Base-by-base conservation (phyloP, 1,284 basidiomycete species). In the Ustilago hordei region DNA sequence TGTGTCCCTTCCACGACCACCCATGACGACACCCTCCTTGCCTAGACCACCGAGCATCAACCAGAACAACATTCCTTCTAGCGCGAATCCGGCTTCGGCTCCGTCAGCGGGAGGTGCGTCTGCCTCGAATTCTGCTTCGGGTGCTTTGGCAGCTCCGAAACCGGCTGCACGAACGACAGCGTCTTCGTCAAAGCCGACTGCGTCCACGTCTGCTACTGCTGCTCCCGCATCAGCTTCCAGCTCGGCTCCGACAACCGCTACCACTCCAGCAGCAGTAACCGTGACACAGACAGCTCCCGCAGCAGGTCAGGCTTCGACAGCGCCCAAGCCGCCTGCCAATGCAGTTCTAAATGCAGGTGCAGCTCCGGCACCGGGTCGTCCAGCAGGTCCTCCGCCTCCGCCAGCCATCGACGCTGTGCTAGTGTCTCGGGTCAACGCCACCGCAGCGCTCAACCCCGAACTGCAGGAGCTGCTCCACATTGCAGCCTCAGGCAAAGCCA, bases 401-500 rank as follows among this genome's bases (percentile, higher is more conserved):
- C 77, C 77, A 11, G 77, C 77, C 35, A 78, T 81, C 55, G 79
- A 79, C 34, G 78, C 80, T 34, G 69, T 78, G 8, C 47, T 81
- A 19, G 78, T 81, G 12, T 78, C 74, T 12, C 69, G 80, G 28
- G 80, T 81, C 58, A 81, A 81, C 45, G 69, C 66, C 13, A 76
- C 74, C 6, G 81, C 81, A 52, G 72, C 79, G 19, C 65, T 72
- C 39, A 79, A 82, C 32, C 80, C 81, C 12, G 69, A 71, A 52
- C 64, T 82, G 32, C 81, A 81, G 39, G 67, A 71, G 64, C 71
- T 82, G 15, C 60, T 82, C 19, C 75, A 80, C 55, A 77, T 78
- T 23, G 81, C 81, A 9, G 81, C 81, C 1, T 73, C 73, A 13
- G 79, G 79, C 50, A 70, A 72, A 47, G 81, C 81, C 3, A 73